Percentiles rank a stretch among this genome's conserved stretches.
These are phyloP conservation scores for Gentiana straminea DNA, from an alignment of 257 asterid genomes.

Conservation along the genomic window DNA sequence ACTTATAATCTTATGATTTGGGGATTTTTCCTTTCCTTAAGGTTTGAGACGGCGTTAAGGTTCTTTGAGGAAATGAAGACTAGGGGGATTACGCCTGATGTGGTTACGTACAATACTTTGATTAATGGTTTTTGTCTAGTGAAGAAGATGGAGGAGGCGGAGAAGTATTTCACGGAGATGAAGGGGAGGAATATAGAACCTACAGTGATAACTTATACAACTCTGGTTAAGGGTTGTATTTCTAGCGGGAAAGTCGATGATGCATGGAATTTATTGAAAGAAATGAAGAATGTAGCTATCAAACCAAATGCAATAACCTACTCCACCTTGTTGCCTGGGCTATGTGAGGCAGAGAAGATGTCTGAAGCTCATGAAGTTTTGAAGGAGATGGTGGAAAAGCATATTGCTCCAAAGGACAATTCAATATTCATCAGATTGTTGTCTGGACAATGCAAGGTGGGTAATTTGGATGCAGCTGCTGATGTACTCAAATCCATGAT, in stretches of 20 bases:
- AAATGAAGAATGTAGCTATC: conserved; percentile 69
- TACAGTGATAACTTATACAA: conserved; percentile 58
- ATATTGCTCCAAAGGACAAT: conserved; percentile 51
- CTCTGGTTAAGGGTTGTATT: conserved; percentile 74
- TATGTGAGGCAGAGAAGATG: conserved; percentile 77
- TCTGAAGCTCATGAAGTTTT: conserved; percentile 45
- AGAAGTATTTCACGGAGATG: conserved; percentile 76
- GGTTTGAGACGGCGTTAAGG: conserved; percentile 52
- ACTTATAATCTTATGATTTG: conserved; percentile 70
- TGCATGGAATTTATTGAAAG: conserved; percentile 65
- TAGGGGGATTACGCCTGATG: conserved; percentile 52
- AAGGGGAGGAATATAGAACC: conserved; percentile 73
- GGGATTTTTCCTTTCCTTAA: conserved; percentile 72
- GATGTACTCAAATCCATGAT: conserved; percentile 78
- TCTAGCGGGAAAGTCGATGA: conserved; percentile 57
- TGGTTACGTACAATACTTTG: conserved; percentile 71
- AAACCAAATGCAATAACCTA: conserved; percentile 67
- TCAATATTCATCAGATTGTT: conserved; percentile 49
- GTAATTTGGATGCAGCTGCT: conserved; percentile 68
- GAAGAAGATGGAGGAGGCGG: conserved; percentile 71
- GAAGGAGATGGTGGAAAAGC: conserved; percentile 71
- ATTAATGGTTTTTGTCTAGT: conserved; percentile 59
- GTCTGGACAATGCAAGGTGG: conserved; percentile 59
- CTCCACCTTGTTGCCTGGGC: conserved; percentile 71
- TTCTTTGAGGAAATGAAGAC: conserved; percentile 88